A percentile compares a stretch with the other conserved stretches of the same genome.
Conservation (phyloP, 1,284 basidiomycete genomes). For the Cutaneotrichosporon sp. region DNA sequence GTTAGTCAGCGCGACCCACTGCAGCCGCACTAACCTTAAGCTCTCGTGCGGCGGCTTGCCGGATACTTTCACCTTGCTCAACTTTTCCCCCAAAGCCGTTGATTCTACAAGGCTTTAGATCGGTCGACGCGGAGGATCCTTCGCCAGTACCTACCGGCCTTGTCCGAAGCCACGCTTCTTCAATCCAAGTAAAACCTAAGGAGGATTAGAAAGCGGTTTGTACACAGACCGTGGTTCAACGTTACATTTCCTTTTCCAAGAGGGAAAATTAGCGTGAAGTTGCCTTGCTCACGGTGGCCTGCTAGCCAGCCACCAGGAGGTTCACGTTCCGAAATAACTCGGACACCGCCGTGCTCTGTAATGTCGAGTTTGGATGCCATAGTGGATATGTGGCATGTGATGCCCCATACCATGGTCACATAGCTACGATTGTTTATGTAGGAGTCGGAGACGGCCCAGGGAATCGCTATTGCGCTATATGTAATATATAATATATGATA, state of each 20-base stretch:
- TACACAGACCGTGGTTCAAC: no score
- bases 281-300: background rate
- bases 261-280: conserved; percentile 4
- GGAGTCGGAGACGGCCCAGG: no score
- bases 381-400: no score
- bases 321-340: background rate
- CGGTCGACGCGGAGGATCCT: background rate
- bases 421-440: no score
- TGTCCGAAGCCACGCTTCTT: conserved; percentile 68
- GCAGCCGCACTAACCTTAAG: conserved; percentile 42
- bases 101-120: conserved; percentile 49
- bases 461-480: no score
- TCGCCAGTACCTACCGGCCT: conserved; percentile 52
- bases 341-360: no score
- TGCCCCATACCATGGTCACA: no score
- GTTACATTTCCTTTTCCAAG: background rate
- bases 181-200: conserved; percentile 58
- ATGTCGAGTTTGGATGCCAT: no score
- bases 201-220: background rate
- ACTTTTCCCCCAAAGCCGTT: conserved; percentile 73
- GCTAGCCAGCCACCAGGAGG: background rate
- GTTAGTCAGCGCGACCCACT: background rate
- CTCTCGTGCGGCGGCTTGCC: conserved; percentile 61
- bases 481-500: no score
- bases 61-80: conserved; percentile 58